Conservation (phyloP, 2,329 filamentous ascomycete species). For the Zalaria sp. region DNA sequence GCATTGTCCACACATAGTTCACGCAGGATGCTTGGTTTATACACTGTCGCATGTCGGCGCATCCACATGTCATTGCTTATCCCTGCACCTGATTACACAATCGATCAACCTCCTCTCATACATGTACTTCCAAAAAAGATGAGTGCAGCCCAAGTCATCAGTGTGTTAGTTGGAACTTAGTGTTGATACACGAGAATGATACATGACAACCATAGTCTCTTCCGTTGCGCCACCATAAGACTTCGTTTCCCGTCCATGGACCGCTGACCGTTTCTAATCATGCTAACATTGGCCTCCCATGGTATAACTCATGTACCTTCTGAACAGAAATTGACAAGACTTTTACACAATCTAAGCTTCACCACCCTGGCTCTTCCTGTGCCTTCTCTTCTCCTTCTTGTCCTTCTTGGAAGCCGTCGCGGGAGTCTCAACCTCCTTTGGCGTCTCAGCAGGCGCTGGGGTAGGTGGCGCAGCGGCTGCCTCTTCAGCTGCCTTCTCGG, state of each 20-base stretch:
- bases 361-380: slow-evolving; percentile 15
- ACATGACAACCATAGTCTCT: neutral
- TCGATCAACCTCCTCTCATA: no score
- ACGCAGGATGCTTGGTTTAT: no score
- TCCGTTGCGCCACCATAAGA: neutral
- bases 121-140: no score
- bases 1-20: no score
- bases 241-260: neutral
- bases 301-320: neutral
- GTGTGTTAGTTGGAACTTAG: slow-evolving; percentile 17
- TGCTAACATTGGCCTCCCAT: neutral
- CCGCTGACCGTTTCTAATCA: neutral
- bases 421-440: slow-evolving; percentile 6
- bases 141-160: slow-evolving; percentile 6
- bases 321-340: neutral
- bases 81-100: no score
- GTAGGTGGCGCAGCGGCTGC: slow-evolving; percentile 6
- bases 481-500: slow-evolving; percentile 17
- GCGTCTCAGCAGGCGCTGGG: slow-evolving; percentile 5
- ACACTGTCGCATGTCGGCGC: no score
- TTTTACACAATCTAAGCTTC: slow-evolving; percentile 4
- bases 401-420: slow-evolving; percentile 8
- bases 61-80: no score
- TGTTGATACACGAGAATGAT: neutral
- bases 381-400: slow-evolving; percentile 19